A percentile compares a stretch with the other conserved stretches of the same genome.
Evolutionary conservation across 192 early-diverging fungal species (phyloP).

Genomic region (Irineochytrium annulatum): DNA sequence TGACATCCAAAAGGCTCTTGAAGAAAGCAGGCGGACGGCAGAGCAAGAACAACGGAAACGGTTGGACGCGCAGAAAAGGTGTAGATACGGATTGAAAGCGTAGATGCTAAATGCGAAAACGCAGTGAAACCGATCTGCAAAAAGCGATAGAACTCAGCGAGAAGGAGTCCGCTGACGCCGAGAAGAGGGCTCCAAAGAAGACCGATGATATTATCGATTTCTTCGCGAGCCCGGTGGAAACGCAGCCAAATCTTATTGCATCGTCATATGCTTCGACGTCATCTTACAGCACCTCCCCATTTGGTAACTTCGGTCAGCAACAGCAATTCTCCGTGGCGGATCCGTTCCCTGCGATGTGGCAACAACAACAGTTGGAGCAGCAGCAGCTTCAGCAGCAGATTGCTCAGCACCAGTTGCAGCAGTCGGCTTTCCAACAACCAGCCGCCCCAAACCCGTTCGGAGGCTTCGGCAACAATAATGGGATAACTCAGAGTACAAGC

Average conservation of each 20-base stretch:
- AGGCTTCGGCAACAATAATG: slow-evolving; percentile 13
- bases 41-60: slow-evolving; percentile 51
- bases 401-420: slow-evolving; percentile 27
- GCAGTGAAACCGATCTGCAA: slow-evolving; percentile 34
- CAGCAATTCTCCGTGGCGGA: slow-evolving; percentile 18
- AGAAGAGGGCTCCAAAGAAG: slow-evolving; percentile 1
- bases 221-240: slow-evolving; percentile 34
- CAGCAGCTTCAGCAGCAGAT: slow-evolving; percentile 38
- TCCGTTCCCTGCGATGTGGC: slow-evolving; percentile 16
- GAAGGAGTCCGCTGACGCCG: slow-evolving; percentile 29
- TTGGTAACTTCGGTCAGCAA: too few relatives aligned
- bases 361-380: slow-evolving; percentile 37
- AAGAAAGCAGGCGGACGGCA: slow-evolving; percentile 72
- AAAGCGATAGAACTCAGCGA: slow-evolving; percentile 45
- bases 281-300: too few relatives aligned
- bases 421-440: slow-evolving; percentile 19
- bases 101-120: background rate
- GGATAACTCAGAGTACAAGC: background rate
- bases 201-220: slow-evolving; percentile 44
- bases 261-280: background rate
- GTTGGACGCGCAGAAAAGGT: slow-evolving; percentile 19
- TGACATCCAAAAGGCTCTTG: slow-evolving; percentile 77
- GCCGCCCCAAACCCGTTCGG: slow-evolving; percentile 28
- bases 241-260: slow-evolving; percentile 18
- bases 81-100: background rate